Evolutionary conservation across 331 rosid species (phyloP).

Genomic region (Phaseolus coccineus): DNA sequence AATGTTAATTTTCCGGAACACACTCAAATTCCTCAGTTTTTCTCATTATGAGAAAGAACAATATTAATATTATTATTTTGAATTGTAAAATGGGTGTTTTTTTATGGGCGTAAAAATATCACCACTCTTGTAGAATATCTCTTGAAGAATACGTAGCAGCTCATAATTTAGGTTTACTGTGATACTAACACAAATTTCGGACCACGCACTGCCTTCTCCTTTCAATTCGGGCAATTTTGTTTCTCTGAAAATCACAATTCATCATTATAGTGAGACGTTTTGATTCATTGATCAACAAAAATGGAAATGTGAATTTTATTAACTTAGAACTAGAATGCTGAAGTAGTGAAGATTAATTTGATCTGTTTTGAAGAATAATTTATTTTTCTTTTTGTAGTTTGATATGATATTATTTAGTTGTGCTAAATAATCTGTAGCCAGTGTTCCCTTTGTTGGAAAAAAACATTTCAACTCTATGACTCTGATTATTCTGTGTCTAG

Average conservation of each 20-base stretch:
- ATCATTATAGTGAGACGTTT: neutral
- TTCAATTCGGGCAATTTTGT: neutral
- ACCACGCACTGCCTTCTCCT: neutral
- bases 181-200: neutral
- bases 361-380: neutral
- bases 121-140: too few relatives aligned
- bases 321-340: conserved; percentile 1
- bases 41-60: neutral
- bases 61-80: too few relatives aligned
- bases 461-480: neutral
- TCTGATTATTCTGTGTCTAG: neutral
- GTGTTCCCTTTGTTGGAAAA: neutral
- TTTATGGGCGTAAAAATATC: too few relatives aligned
- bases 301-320: neutral
- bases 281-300: neutral
- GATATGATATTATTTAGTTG: neutral
- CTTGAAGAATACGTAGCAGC: neutral
- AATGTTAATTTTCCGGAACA: neutral
- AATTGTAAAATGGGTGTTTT: too few relatives aligned
- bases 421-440: neutral
- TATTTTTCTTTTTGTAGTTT: neutral
- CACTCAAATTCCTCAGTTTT: neutral
- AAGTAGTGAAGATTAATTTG: neutral
- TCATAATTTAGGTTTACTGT: neutral
- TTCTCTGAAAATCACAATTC: conserved; percentile 2